A percentile compares a stretch with the other conserved stretches of the same genome.
Conservation (phyloP, 148 eudicot genomes). For the Nepenthes gracilis region DNA sequence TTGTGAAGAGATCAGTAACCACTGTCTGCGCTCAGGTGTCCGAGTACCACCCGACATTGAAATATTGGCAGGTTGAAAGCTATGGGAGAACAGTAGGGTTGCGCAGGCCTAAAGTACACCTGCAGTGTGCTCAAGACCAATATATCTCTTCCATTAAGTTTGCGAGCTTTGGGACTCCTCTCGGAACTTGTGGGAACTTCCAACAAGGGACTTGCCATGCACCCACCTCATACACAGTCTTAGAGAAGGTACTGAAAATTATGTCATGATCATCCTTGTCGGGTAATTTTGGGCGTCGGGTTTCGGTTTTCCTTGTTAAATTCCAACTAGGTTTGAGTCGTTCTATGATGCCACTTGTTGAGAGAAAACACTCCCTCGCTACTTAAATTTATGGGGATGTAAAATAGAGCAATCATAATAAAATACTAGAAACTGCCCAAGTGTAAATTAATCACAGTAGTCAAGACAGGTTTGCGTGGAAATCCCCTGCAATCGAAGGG, state of each 20-base stretch:
- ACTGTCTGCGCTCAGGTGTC: conserved; percentile 63
- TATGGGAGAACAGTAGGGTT: conserved; percentile 35
- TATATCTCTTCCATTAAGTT: conserved; percentile 68
- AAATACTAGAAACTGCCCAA: no score
- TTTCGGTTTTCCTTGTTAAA: neutral
- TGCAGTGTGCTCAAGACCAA: conserved; percentile 49
- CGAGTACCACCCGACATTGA: conserved; percentile 61
- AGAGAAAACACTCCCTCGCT: no score
- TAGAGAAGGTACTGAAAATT: conserved; percentile 48
- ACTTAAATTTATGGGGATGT: no score
- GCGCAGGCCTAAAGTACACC: conserved; percentile 47
- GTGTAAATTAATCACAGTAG: no score
- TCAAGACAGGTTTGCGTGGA: no score
- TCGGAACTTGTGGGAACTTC: conserved; percentile 73
- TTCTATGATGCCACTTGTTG: neutral
- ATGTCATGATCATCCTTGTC: no score
- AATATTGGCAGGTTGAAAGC: conserved; percentile 55
- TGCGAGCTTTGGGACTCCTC: conserved; percentile 88
- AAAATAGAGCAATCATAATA: no score
- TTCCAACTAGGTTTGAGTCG: no score
- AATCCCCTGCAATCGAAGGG: no score
- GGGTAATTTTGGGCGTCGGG: neutral
- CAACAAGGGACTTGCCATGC: conserved; percentile 71
- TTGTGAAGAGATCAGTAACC: conserved; percentile 54
- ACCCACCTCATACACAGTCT: conserved; percentile 38